Base-by-base conservation (phyloP, 441 rosid species). In the Pelargonium australe region DNA sequence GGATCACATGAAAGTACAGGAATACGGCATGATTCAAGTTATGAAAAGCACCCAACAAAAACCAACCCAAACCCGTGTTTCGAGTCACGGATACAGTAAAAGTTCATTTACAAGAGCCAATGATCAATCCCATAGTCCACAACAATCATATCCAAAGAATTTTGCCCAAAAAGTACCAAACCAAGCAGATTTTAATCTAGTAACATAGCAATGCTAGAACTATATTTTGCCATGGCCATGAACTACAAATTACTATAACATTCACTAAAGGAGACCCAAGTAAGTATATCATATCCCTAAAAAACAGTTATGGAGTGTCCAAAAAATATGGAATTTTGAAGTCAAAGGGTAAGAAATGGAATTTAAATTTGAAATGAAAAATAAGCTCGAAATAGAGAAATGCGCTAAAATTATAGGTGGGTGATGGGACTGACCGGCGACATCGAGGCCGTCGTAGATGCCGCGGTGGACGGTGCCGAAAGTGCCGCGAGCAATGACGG, bases 391-490 rank as follows among this genome's bases (percentile, higher is more conserved):
- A 11, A 47, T 47, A 13, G 3, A 47, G 53, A 47, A 11, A 11
- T 9, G 2, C 3, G 65, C 0, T 61, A 69, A 51, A 68, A 25
- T 19, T n/a, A 66, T 63, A 66, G 75, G 34, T 2, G n/a, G 67
- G 62, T 28, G 31, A 28, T 28, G 31, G 61, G 72, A 80, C 88
- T 78, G 67, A 91, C 98, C 98, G 70, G 98, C 98, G 44, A 89
- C 95, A 77, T 93, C 98, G 64, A 70, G 95, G 51, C 84, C 86
- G 66, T 91, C 93, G 70, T 93, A 93, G 77, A 86, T 57, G 64
- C 98, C 98, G 64, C 98, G 97, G 82, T 93, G 98, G 75, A 93
- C 96, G 62, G 95, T 89, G 58, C 97, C 97, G 49, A 93, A 93
- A 49, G 97, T 89, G 70, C 98, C 98, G 45, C 98, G 96, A 8